Evolutionary conservation across 129 eudicot species (phyloP).

Genomic region (Heracleum sosnowskyi): DNA sequence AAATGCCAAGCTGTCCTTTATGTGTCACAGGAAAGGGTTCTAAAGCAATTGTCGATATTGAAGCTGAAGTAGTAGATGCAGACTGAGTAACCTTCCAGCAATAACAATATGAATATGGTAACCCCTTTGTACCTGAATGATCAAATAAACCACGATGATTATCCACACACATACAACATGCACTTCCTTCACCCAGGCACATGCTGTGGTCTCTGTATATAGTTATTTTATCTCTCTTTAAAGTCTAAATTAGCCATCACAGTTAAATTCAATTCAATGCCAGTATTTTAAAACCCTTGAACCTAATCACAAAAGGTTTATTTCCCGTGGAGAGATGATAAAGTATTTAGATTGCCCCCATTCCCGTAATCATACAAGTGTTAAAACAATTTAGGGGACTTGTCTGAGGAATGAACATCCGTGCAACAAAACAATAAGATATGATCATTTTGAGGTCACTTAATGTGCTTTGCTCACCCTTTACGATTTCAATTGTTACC

Average conservation of each 20-base stretch:
- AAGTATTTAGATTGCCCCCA: background rate
- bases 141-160: background rate
- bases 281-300: background rate
- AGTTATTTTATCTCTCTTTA: background rate
- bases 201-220: background rate
- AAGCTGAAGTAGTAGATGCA: conserved; percentile 77
- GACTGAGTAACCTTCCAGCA: conserved; percentile 33
- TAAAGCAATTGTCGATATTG: conserved; percentile 58
- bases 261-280: background rate
- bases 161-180: background rate
- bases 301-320: background rate
- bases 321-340: background rate
- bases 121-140: background rate
- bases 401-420: background rate
- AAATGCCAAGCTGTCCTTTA: background rate
- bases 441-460: background rate
- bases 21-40: conserved; percentile 49
- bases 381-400: background rate
- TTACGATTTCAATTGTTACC: background rate
- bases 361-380: background rate
- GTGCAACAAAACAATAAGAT: background rate
- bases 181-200: background rate
- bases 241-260: background rate
- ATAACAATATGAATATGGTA: background rate
- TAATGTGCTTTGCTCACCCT: background rate